A percentile compares a stretch with the other conserved stretches of the same genome.
These are phyloP conservation scores for Guadua angustifolia DNA, from an alignment of 176 grass and related monocot species.

Conservation along the genomic window DNA sequence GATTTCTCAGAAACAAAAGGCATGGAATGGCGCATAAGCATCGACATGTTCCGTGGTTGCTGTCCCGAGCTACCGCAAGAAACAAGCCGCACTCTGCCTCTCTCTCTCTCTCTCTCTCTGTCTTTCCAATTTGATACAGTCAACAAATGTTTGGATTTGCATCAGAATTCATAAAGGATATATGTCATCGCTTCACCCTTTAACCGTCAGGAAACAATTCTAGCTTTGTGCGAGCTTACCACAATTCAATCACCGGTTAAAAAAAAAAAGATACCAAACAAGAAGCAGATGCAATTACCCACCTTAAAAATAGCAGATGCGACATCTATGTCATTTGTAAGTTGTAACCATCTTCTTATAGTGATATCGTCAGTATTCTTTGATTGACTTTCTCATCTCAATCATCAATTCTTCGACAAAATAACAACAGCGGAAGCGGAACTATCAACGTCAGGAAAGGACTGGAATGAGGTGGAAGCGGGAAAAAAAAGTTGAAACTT, in stretches of 20 bases:
- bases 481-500: not conserved
- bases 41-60: too few species aligned
- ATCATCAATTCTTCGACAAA: not conserved
- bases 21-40: too few species aligned
- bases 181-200: not conserved
- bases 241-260: not conserved
- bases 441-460: conserved; percentile 30
- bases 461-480: not conserved
- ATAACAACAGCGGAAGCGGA: not conserved
- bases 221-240: not conserved
- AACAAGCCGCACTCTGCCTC: too few species aligned
- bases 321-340: not conserved
- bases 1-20: too few species aligned
- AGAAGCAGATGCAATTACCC: not conserved
- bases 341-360: not conserved
- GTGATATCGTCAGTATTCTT: not conserved
- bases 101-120: too few species aligned
- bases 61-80: too few species aligned
- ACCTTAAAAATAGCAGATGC: not conserved
- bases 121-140: too few species aligned
- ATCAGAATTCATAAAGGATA: too few species aligned
- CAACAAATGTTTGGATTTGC: too few species aligned
- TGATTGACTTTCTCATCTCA: not conserved
- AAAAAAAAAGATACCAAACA: not conserved
- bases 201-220: not conserved